Conservation (phyloP, 164 flowering plant species). For the Dillenia turbinata region DNA sequence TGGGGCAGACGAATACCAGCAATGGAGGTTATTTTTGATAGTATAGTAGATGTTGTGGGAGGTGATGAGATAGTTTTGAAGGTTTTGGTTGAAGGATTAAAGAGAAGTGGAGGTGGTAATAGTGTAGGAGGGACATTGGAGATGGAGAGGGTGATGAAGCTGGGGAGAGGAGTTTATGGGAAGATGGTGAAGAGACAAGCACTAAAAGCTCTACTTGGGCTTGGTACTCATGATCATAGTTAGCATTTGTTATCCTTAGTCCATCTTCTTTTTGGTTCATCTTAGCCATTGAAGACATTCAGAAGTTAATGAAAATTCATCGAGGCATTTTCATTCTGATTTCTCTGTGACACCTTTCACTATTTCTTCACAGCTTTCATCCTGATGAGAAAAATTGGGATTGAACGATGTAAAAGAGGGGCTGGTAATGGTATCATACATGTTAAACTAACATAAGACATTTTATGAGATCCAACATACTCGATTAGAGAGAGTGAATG, state of each 20-base stretch:
- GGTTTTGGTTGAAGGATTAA: slow-evolving; percentile 31
- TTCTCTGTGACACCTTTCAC: too few species aligned
- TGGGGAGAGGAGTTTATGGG: slow-evolving; percentile 73
- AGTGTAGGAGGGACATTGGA: slow-evolving; percentile 23
- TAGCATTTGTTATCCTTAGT: slow-evolving; percentile 2
- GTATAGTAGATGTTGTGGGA: slow-evolving; percentile 59
- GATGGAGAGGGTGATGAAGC: slow-evolving; percentile 56
- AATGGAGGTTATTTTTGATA: slow-evolving; percentile 46
- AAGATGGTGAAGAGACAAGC: slow-evolving; percentile 77
- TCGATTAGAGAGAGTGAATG: too few species aligned
- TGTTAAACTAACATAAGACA: too few species aligned
- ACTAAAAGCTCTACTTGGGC: slow-evolving; percentile 53
- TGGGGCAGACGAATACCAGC: slow-evolving; percentile 76
- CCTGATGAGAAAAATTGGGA: too few species aligned
- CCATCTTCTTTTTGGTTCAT: too few species aligned
- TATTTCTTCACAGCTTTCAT: too few species aligned
- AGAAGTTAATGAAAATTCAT: too few species aligned
- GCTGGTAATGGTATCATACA: too few species aligned
- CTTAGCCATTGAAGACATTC: too few species aligned
- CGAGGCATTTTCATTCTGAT: too few species aligned
- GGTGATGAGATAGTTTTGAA: slow-evolving; percentile 67
- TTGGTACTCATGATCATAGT: slow-evolving; percentile 15
- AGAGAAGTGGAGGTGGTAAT: slow-evolving; percentile 22
- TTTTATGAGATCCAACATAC: too few species aligned
- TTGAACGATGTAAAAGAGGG: too few species aligned